Percentiles rank a stretch among this genome's conserved stretches.
These are phyloP conservation scores for Clarireedia hainanense DNA, from an alignment of 2,329 filamentous ascomycete genomes.

Conservation along the genomic window DNA sequence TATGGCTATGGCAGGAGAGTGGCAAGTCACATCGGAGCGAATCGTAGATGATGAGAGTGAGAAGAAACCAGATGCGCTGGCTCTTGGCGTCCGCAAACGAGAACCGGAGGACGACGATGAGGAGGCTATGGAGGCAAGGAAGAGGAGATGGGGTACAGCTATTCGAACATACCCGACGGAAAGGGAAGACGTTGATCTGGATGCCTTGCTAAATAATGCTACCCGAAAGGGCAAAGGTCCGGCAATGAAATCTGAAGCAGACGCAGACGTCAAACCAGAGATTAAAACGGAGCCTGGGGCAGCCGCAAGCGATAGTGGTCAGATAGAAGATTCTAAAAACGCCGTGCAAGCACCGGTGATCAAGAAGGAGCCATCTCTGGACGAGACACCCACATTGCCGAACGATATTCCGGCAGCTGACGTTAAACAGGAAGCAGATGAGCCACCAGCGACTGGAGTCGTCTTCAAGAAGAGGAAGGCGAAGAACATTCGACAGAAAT, in stretches of 20 bases:
- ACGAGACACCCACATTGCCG: slow-evolving; percentile 28
- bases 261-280: slow-evolving; percentile 16
- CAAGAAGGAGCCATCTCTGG: slow-evolving; percentile 22
- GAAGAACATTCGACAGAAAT: slow-evolving; percentile 56
- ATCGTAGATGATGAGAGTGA: slow-evolving; percentile 34
- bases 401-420: background rate
- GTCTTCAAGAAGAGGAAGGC: slow-evolving; percentile 77
- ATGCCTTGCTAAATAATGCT: slow-evolving; percentile 31
- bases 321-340: background rate
- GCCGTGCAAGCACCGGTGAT: slow-evolving; percentile 10
- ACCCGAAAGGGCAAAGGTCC: slow-evolving; percentile 22
- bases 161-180: slow-evolving; percentile 29
- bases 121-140: slow-evolving; percentile 53
- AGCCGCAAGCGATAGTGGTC: background rate
- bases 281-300: slow-evolving; percentile 10
- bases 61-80: slow-evolving; percentile 34
- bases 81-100: slow-evolving; percentile 52
- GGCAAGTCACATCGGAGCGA: slow-evolving; percentile 53
- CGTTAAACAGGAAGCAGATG: slow-evolving; percentile 23
- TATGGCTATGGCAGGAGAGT: slow-evolving; percentile 83
- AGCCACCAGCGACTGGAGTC: slow-evolving; percentile 37
- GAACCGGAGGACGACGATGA: slow-evolving; percentile 55
- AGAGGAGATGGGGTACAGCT: slow-evolving; percentile 35
- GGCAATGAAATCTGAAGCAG: slow-evolving; percentile 18
- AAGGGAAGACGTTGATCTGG: slow-evolving; percentile 29